These are phyloP conservation scores for Chytridium lagenaria DNA, from an alignment of 371 early-diverging fungal species.

Conservation along the genomic window DNA sequence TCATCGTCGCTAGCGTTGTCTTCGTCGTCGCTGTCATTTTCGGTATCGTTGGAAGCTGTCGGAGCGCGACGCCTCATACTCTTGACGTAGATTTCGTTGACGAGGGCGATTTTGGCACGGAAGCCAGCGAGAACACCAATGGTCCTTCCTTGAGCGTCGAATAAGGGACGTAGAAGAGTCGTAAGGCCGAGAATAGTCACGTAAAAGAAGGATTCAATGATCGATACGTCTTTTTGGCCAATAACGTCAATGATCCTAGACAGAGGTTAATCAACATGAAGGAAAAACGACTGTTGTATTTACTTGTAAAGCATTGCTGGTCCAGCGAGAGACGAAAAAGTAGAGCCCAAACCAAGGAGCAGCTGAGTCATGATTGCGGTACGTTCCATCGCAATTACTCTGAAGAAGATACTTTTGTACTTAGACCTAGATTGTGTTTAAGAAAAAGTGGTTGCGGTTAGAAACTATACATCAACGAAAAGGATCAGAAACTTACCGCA, in stretches of 20 bases:
- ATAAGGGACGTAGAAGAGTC: slow-evolving; percentile 23
- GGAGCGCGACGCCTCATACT: slow-evolving; percentile 37
- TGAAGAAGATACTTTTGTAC: neutral
- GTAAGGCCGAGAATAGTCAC: slow-evolving; percentile 30
- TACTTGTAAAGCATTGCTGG: slow-evolving; percentile 48
- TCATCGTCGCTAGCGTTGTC: slow-evolving; percentile 28
- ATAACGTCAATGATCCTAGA: slow-evolving; percentile 25
- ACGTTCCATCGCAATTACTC: neutral
- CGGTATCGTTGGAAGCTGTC: too few species aligned
- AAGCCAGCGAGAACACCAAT: too few species aligned
- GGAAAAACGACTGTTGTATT: too few species aligned
- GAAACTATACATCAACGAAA: too few species aligned
- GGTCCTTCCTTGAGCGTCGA: slow-evolving; percentile 54
- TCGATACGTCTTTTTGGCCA: slow-evolving; percentile 12
- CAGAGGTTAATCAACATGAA: slow-evolving; percentile 45
- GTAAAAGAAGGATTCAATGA: slow-evolving; percentile 47
- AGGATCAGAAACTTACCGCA: neutral
- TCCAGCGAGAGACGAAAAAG: too few species aligned
- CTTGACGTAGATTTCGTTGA: too few species aligned
- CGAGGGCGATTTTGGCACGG: slow-evolving; percentile 42
- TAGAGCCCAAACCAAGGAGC: neutral
- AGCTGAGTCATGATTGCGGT: neutral
- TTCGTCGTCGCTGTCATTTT: too few species aligned
- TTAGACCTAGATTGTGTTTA: neutral
- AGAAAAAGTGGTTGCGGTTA: too few species aligned